Evolutionary conservation across 768 basidiomycete genomes (phyloP), one percentile per base, ranked within the genome.

Genomic region (Sutorius australiensis): DNA sequence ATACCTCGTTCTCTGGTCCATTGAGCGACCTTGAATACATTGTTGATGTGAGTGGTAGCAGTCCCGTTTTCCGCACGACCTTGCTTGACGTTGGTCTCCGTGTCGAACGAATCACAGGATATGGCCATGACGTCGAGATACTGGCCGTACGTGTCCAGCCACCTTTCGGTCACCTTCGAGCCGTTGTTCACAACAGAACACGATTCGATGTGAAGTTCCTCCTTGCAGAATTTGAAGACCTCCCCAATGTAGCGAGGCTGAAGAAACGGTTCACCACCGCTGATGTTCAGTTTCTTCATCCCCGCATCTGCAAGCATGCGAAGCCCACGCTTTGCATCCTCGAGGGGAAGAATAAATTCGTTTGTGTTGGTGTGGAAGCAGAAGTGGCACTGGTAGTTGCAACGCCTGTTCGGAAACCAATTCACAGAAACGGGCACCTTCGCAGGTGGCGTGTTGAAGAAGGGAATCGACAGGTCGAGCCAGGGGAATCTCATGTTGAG

Each of bases 111-210:
- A 37, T 76, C 74, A 37, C 75, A 76, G 1, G 74, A 75, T 3
- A 76, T 72, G 0, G 74, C 74, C 66, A 75, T 75, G 30, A 75
- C 62, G 30, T 75, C 74, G 27, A 75, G 54, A 50, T 71, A 75
- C 56, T 63, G 40, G 0, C 75, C 73, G 30, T 74, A 76, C 5
- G 59, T 62, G 38, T 73, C 70, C 17, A 76, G 33, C 74, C 75
- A 76, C 50, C 63, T 69, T 42, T 74, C 69, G 0, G 73, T 75
- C 24, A 76, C 75, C 59, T 73, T 75, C 11, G 73, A 75, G 0
- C 71, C 72, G 41, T 71, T 71, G 60, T 49, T 69, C 31, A 71
- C 68, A 21, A 71, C 64, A 6, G 68, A 64, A 31, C 67, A 73
- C 6, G 72, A 69, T 37, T 73, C 72, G 31, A 75, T 50, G 1